Percentiles rank a stretch among this genome's conserved stretches.
These are phyloP conservation scores for button mushroom (Agaricus bisporus) DNA, from an alignment of 768 basidiomycete genomes.

Conservation along the genomic window DNA sequence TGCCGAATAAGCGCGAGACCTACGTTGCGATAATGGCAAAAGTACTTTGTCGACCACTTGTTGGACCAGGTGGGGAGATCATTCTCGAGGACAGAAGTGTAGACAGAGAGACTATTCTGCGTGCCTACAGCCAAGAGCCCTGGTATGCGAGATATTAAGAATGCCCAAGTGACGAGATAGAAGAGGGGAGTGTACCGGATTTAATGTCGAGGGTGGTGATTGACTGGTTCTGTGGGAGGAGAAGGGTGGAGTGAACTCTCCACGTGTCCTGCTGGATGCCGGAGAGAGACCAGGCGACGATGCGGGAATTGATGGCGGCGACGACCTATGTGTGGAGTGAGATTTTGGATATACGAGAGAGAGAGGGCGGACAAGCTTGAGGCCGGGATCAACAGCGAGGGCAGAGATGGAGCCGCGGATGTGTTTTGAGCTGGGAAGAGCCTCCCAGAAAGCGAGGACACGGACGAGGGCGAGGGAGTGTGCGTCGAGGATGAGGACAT, in stretches of 20 bases:
- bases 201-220: conserved; percentile 67
- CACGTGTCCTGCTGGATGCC: conserved; percentile 57
- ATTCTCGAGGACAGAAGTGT: conserved; percentile 73
- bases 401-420: conserved; percentile 44
- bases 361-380: conserved; percentile 65
- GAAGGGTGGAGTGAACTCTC: conserved; percentile 77
- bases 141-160: conserved; percentile 20
- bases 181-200: conserved; percentile 46
- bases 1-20: not conserved
- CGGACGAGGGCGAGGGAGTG: conserved; percentile 56
- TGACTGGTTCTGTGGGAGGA: conserved; percentile 46
- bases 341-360: not conserved
- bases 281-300: conserved; percentile 79
- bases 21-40: not conserved
- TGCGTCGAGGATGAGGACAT: conserved; percentile 70
- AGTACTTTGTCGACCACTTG: conserved; percentile 69
- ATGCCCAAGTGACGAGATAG: conserved; percentile 1
- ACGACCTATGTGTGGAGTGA: conserved; percentile 48
- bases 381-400: conserved; percentile 67
- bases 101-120: conserved; percentile 55
- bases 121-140: conserved; percentile 74
- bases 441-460: conserved; percentile 75
- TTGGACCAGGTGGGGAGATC: conserved; percentile 79
- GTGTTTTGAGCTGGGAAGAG: conserved; percentile 57
- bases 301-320: conserved; percentile 57